phyloP scores from a whole-genome alignment of 148 eudicot species.

The Pharnaceum exiguum region DNA sequence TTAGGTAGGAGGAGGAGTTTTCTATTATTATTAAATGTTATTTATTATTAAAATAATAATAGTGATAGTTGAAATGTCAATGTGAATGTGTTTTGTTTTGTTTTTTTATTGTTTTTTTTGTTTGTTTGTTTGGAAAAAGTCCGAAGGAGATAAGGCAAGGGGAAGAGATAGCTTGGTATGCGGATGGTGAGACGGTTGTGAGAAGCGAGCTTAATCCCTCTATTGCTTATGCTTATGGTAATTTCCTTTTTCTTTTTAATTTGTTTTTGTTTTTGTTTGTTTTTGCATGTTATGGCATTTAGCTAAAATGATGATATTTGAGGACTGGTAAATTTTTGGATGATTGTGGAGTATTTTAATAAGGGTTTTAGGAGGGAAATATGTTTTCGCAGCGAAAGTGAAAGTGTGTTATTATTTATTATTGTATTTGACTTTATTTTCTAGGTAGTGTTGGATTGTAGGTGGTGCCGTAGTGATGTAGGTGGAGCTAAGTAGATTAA shows the following conservation, averaged over 20 bases:
- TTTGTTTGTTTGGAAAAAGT: constrained; percentile 51
- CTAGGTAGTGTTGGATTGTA: no score
- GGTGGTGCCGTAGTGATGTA: no score
- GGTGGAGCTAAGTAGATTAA: no score
- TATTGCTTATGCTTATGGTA: constrained; percentile 95
- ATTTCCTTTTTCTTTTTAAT: constrained; percentile 4
- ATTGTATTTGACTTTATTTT: no score
- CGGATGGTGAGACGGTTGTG: constrained; percentile 92
- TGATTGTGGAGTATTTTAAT: no score
- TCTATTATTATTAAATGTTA: background rate
- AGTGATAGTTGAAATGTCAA: background rate
- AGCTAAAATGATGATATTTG: background rate
- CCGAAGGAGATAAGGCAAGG: constrained; percentile 93
- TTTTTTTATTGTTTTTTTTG: no score
- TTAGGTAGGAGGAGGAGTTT: constrained; percentile 42
- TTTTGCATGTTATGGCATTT: background rate
- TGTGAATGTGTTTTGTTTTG: constrained; percentile 21
- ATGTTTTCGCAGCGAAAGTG: no score
- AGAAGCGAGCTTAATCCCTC: constrained; percentile 79
- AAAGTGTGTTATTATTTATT: no score
- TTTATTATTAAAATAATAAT: background rate
- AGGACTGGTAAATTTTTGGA: no score
- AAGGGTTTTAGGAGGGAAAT: no score
- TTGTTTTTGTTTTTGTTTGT: background rate
- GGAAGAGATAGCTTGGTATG: constrained; percentile 99